These are phyloP conservation scores for Liriodendron chinense DNA, from an alignment of 164 flowering plant species.

Conservation along the genomic window DNA sequence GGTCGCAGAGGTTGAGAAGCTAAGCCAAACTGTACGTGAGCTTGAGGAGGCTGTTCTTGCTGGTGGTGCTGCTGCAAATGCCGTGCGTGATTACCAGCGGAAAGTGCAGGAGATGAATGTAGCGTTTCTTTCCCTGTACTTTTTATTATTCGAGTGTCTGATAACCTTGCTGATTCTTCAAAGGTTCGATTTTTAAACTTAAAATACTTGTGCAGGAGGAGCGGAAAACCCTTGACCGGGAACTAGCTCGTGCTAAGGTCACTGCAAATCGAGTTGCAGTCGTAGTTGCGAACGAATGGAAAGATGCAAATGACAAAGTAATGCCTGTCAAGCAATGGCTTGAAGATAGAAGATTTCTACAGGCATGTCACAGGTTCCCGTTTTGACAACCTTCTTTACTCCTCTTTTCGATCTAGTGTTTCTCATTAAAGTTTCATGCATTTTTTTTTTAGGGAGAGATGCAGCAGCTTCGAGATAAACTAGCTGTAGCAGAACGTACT, in stretches of 20 bases:
- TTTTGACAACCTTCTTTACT: neutral
- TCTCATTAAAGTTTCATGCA: neutral
- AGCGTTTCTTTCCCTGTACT: constrained; percentile 9
- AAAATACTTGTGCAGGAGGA: constrained; percentile 50
- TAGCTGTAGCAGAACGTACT: constrained; percentile 62
- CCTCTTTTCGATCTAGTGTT: neutral
- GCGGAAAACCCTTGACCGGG: constrained; percentile 64
- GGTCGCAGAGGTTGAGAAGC: constrained; percentile 68
- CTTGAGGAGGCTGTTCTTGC: constrained; percentile 77
- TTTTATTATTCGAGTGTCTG: neutral
- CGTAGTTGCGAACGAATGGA: constrained; percentile 90
- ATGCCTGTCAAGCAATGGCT: constrained; percentile 92
- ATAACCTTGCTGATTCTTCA: neutral
- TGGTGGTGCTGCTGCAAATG: constrained; percentile 81
- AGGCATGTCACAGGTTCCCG: constrained; percentile 34
- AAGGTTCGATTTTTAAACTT: neutral
- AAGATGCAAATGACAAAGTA: constrained; percentile 82
- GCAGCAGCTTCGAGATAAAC: constrained; percentile 70
- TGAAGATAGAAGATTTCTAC: constrained; percentile 68
- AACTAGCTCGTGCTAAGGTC: constrained; percentile 77
- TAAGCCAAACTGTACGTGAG: constrained; percentile 67
- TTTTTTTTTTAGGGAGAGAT: constrained; percentile 58
- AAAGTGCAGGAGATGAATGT: constrained; percentile 78
- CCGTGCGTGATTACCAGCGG: constrained; percentile 68
- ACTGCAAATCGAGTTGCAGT: constrained; percentile 78